Evolutionary conservation across 176 grass and related monocot genomes (phyloP).

Genomic region (Lolium multiflorum): DNA sequence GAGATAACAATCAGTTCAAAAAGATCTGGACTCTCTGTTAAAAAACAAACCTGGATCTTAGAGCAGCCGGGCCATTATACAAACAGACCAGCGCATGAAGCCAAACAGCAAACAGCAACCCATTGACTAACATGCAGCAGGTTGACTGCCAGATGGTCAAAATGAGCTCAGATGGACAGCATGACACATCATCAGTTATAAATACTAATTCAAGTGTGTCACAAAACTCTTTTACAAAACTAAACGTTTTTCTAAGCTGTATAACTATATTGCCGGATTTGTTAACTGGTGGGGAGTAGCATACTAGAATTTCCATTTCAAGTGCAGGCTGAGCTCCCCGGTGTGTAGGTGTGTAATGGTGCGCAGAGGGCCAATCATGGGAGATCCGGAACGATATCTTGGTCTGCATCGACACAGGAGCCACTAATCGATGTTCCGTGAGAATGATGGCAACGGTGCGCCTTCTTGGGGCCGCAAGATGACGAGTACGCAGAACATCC

Average conservation of each 20-base stretch:
- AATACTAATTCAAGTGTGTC: background rate
- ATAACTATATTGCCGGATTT: conserved; percentile 31
- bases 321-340: conserved; percentile 9
- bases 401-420: conserved; percentile 13
- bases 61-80: no score
- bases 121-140: background rate
- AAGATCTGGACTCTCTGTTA: no score
- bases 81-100: background rate
- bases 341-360: conserved; percentile 19
- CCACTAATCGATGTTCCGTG: conserved; percentile 76
- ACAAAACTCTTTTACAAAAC: conserved; percentile 43
- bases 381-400: background rate
- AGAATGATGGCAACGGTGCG: conserved; percentile 87
- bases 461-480: conserved; percentile 87
- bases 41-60: no score
- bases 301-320: conserved; percentile 1
- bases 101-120: background rate
- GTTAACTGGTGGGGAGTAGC: conserved; percentile 34
- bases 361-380: background rate
- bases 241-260: conserved; percentile 30
- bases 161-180: background rate
- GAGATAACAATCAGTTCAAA: no score
- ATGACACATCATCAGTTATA: background rate
- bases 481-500: conserved; percentile 89
- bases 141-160: background rate